phyloP scores from a whole-genome alignment of 805 yeast genomes.

The Yarrowia osloensis region DNA sequence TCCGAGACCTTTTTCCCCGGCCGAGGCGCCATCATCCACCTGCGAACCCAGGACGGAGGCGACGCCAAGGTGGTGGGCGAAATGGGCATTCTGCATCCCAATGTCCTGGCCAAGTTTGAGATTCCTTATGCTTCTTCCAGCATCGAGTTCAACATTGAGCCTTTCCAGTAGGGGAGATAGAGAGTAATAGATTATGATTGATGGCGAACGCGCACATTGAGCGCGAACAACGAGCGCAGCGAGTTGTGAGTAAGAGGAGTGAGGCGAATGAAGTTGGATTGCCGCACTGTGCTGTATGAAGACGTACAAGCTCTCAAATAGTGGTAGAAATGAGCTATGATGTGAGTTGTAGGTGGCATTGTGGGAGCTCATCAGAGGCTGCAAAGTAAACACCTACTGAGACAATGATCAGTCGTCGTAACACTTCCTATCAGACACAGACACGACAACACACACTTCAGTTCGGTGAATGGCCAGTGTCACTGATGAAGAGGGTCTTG shows the following conservation, averaged over 20 bases:
- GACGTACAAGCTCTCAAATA: too few relatives aligned
- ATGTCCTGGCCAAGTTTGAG: slow-evolving; percentile 81
- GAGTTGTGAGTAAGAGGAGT: neutral
- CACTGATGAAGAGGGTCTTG: too few relatives aligned
- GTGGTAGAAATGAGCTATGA: too few relatives aligned
- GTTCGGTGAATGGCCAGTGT: too few relatives aligned
- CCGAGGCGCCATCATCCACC: slow-evolving; percentile 87
- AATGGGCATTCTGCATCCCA: slow-evolving; percentile 95
- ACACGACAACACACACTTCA: too few relatives aligned
- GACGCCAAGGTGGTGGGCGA: slow-evolving; percentile 57
- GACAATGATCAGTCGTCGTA: too few relatives aligned
- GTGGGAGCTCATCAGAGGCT: too few relatives aligned
- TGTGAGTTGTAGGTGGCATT: too few relatives aligned
- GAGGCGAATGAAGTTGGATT: too few relatives aligned
- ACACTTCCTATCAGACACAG: too few relatives aligned
- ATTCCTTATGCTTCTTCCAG: slow-evolving; percentile 90
- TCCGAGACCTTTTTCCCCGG: slow-evolving; percentile 77
- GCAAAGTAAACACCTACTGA: too few relatives aligned
- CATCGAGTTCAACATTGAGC: slow-evolving; percentile 87
- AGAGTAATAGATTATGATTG: slow-evolving; percentile 23
- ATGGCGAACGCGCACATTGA: neutral
- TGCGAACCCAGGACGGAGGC: slow-evolving; percentile 56
- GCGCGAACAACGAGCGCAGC: neutral
- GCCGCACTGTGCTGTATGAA: too few relatives aligned
- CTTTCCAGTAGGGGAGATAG: slow-evolving; percentile 53